Evolutionary conservation across 345 rosid genomes (phyloP).

Genomic region (Balakata baccata): DNA sequence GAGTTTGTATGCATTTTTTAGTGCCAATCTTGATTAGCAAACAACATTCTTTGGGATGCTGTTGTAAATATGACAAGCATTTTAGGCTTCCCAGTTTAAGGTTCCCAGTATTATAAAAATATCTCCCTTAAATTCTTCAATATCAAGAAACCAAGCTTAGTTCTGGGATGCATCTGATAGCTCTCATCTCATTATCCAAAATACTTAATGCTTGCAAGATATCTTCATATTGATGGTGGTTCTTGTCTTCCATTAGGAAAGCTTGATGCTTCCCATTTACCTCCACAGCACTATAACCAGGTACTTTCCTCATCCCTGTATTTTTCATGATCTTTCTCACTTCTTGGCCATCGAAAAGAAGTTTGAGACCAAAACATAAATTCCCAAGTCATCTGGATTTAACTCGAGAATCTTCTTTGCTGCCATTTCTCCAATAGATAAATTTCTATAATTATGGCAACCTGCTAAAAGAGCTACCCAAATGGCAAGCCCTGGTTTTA

Average conservation of each 20-base stretch:
- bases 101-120: not conserved
- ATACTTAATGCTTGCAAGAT: constrained; percentile 38
- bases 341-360: constrained; percentile 53
- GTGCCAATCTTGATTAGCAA: not conserved
- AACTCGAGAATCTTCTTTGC: constrained; percentile 54
- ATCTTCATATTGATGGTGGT: constrained; percentile 40
- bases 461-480: constrained; percentile 88
- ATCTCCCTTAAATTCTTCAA: not conserved
- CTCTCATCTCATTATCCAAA: constrained; percentile 48
- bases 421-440: constrained; percentile 53
- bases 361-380: constrained; percentile 61
- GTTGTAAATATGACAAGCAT: not conserved
- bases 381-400: constrained; percentile 56
- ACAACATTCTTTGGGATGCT: too few relatives aligned
- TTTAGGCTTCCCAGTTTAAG: not conserved
- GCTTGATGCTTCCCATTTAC: constrained; percentile 52
- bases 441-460: constrained; percentile 53
- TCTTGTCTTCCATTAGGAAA: constrained; percentile 64
- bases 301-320: constrained; percentile 50
- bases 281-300: constrained; percentile 60
- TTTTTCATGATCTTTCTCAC: constrained; percentile 60
- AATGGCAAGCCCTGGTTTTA: constrained; percentile 41
- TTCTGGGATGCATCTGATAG: constrained; percentile 10
- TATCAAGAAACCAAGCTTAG: not conserved
- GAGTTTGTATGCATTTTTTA: not conserved